phyloP scores from a whole-genome alignment of 2,329 filamentous ascomycete species.

The Magnaporthiopsis rhizophila region DNA sequence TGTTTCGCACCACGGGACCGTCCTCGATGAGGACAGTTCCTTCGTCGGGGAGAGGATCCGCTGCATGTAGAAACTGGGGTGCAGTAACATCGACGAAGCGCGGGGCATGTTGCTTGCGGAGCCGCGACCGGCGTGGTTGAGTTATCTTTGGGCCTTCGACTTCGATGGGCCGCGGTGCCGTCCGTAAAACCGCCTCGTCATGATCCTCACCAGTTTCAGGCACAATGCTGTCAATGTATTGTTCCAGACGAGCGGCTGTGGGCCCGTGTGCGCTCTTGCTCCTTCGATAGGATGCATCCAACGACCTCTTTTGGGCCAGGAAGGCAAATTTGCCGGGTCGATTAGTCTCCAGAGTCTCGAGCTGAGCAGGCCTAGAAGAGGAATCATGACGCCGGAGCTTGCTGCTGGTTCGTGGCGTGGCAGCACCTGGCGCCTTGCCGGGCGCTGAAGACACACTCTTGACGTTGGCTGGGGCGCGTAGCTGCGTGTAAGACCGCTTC shows the following conservation, averaged over 20 bases:
- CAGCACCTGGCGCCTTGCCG: neutral
- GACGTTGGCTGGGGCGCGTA: neutral
- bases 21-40: conserved; percentile 15
- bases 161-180: neutral
- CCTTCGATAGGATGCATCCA: conserved; percentile 47
- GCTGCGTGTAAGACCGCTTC: neutral
- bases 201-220: neutral
- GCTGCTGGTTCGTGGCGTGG: neutral
- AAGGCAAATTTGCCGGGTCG: conserved; percentile 30
- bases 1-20: conserved; percentile 13
- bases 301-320: conserved; percentile 39
- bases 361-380: conserved; percentile 40
- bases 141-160: neutral
- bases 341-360: conserved; percentile 39
- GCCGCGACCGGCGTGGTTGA: conserved; percentile 22
- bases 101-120: conserved; percentile 36
- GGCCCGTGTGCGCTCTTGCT: conserved; percentile 18
- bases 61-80: conserved; percentile 43
- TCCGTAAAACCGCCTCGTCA: neutral
- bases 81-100: conserved; percentile 38
- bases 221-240: conserved; percentile 16
- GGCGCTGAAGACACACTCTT: neutral
- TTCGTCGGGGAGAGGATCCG: conserved; percentile 38
- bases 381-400: neutral
- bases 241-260: conserved; percentile 26